Conservation (phyloP, 371 early-diverging fungal species). For the Actinomucor elegans region DNA sequence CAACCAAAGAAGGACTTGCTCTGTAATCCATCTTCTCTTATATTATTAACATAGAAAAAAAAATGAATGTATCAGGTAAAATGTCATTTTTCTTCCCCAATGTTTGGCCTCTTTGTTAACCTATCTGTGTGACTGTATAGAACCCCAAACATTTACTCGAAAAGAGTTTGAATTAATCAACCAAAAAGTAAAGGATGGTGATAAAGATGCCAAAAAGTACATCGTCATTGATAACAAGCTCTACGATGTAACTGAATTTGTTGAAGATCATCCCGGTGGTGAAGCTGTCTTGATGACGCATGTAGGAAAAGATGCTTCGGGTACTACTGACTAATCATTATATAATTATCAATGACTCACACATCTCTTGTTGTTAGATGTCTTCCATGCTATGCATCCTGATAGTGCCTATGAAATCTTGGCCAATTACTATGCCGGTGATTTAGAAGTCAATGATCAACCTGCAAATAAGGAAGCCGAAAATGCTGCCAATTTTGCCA, state of each 20-base stretch:
- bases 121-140: slow-evolving; percentile 13
- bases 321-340: no score
- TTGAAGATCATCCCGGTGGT: slow-evolving; percentile 87
- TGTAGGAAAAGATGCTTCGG: slow-evolving; percentile 83
- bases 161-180: slow-evolving; percentile 36
- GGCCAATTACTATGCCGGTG: slow-evolving; percentile 81
- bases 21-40: not conserved
- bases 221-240: slow-evolving; percentile 82
- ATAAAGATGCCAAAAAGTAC: slow-evolving; percentile 53
- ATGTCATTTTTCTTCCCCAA: slow-evolving; percentile 4
- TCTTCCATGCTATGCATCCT: slow-evolving; percentile 87
- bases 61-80: slow-evolving; percentile 11
- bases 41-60: not conserved
- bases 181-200: slow-evolving; percentile 46
- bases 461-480: slow-evolving; percentile 1
- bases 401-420: slow-evolving; percentile 68
- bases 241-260: slow-evolving; percentile 85
- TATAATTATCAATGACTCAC: no score
- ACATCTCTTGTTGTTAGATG: no score
- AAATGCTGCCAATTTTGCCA: slow-evolving; percentile 41
- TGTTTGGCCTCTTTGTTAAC: slow-evolving; percentile 3
- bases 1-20: not conserved
- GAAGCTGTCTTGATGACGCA: slow-evolving; percentile 67
- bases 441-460: slow-evolving; percentile 53
- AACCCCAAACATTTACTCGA: slow-evolving; percentile 27